phyloP scores from a whole-genome alignment of 306 rosid genomes.

The Prunus mume region DNA sequence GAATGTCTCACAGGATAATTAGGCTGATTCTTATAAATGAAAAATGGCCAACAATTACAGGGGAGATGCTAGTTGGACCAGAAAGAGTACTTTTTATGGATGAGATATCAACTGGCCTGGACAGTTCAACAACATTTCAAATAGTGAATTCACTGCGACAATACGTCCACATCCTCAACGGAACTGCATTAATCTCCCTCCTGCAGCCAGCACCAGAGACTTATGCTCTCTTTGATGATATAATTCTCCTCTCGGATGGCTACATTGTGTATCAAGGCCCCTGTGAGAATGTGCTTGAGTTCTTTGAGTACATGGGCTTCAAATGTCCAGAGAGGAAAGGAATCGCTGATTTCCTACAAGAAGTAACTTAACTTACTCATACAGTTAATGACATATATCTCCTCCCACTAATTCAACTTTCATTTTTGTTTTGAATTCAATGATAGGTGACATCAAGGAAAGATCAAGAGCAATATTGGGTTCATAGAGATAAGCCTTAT shows the following conservation, averaged over 20 bases:
- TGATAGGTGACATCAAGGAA: conserved; percentile 53
- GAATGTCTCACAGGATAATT: background rate
- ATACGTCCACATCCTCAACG: conserved; percentile 40
- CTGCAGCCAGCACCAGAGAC: conserved; percentile 65
- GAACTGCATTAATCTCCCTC: conserved; percentile 48
- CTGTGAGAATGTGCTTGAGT: conserved; percentile 41
- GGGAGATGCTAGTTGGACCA: conserved; percentile 66
- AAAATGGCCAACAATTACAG: conserved; percentile 17
- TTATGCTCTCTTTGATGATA: conserved; percentile 53
- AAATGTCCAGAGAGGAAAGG: conserved; percentile 58
- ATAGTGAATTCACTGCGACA: conserved; percentile 47
- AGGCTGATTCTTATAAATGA: background rate
- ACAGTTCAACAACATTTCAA: conserved; percentile 61
- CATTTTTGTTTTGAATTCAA: background rate
- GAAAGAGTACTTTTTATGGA: conserved; percentile 58
- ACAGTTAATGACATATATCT: background rate
- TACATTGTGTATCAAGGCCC: conserved; percentile 59
- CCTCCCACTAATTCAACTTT: background rate
- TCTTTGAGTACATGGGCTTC: conserved; percentile 49
- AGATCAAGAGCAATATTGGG: conserved; percentile 62
- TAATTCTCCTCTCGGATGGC: conserved; percentile 55
- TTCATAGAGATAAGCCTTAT: conserved; percentile 31
- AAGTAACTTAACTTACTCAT: conserved; percentile 32
- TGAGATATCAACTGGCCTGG: conserved; percentile 52
- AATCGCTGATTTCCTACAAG: conserved; percentile 58